Conservation (phyloP, 139 green algal genomes). For the Trebouxia sp. region DNA sequence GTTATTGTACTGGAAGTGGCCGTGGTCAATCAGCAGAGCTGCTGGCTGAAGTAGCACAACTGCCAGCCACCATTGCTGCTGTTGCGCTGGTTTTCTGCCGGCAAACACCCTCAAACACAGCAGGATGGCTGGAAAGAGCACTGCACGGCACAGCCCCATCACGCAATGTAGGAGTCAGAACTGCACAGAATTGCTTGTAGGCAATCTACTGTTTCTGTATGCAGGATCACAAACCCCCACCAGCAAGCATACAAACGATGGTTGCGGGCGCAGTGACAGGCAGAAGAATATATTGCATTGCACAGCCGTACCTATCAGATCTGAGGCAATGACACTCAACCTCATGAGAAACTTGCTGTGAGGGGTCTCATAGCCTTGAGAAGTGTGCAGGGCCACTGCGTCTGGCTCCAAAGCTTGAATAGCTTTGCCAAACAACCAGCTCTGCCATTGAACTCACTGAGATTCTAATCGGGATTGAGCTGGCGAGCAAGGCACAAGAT, state of each 20-base stretch:
- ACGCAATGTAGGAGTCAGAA: no score
- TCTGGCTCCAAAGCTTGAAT: conserved; percentile 72
- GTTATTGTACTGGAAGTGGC: conserved; percentile 98
- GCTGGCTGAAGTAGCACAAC: conserved; percentile 82
- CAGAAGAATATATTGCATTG: no score
- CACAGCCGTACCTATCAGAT: conserved; percentile 78
- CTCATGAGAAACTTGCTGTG: conserved; percentile 85
- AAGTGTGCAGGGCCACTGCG: conserved; percentile 70
- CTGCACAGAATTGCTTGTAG: no score
- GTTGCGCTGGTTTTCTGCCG: not conserved
- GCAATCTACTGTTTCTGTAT: no score
- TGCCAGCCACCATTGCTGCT: conserved; percentile 37
- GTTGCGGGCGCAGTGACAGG: no score
- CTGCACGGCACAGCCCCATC: no score
- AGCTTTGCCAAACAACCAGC: conserved; percentile 73
- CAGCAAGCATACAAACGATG: no score
- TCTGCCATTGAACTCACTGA: no score
- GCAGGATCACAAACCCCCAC: no score
- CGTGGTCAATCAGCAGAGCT: conserved; percentile 93
- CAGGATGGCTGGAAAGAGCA: conserved; percentile 82
- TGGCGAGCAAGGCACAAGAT: not conserved
- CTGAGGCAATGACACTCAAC: conserved; percentile 78
- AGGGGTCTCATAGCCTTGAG: conserved; percentile 79
- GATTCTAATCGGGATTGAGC: not conserved
- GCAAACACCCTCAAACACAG: conserved; percentile 37